phyloP scores from a whole-genome alignment of 805 yeast genomes.

The Hanseniaspora valbyensis region DNA sequence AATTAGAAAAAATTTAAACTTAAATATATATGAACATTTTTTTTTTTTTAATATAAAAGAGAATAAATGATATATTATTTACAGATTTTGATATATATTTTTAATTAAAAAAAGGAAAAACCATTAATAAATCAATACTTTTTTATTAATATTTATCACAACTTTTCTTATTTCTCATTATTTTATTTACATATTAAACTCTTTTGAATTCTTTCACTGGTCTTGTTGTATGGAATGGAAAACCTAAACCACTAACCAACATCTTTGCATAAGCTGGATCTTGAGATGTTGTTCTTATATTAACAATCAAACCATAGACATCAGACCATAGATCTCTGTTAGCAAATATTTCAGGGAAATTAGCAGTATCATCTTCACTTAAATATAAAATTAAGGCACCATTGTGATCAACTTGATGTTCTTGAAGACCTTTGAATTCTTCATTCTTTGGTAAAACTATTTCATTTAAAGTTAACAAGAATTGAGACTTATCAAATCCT shows the following conservation, averaged over 20 bases:
- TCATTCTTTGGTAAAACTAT: slow-evolving; percentile 86
- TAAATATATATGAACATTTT: too few species aligned
- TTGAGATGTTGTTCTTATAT: slow-evolving; percentile 79
- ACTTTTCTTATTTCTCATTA: too few species aligned
- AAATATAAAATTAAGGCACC: slow-evolving; percentile 85
- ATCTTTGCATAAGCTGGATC: slow-evolving; percentile 83
- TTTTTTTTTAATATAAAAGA: not conserved
- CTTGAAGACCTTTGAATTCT: slow-evolving; percentile 69
- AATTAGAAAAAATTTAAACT: slow-evolving; percentile 26
- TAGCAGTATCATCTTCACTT: slow-evolving; percentile 59
- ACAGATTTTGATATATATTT: not conserved
- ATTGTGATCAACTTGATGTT: slow-evolving; percentile 65
- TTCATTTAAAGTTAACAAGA: slow-evolving; percentile 76
- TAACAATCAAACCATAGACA: slow-evolving; percentile 75
- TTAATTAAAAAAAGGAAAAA: not conserved
- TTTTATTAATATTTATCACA: not conserved
- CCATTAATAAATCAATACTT: slow-evolving; percentile 18
- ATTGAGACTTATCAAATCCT: slow-evolving; percentile 79
- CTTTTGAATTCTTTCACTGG: slow-evolving; percentile 25
- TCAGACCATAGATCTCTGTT: slow-evolving; percentile 83
- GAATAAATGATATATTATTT: not conserved
- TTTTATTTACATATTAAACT: too few species aligned
- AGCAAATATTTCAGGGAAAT: slow-evolving; percentile 87
- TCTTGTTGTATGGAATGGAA: slow-evolving; percentile 59
- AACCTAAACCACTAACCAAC: slow-evolving; percentile 66